Evolutionary conservation across 106 monocot genomes (phyloP).

Genomic region (Dendrobium huoshanense): DNA sequence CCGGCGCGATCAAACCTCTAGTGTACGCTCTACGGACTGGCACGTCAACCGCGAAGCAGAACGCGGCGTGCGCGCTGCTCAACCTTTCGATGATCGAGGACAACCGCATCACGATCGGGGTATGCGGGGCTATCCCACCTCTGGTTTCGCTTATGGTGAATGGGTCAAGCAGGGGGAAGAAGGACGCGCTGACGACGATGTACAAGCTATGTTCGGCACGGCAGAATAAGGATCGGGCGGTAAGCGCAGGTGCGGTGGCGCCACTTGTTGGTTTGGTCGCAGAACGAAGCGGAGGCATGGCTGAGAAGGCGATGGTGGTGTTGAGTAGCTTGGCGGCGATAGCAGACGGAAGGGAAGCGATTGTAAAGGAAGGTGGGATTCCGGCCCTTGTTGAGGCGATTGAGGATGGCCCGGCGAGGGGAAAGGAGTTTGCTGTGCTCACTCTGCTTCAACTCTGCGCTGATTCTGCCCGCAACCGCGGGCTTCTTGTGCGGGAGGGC

Average conservation of each 20-base stretch:
- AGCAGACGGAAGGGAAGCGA: constrained; percentile 31
- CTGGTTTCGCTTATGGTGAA: constrained; percentile 43
- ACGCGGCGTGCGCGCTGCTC: constrained; percentile 64
- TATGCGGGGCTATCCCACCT: constrained; percentile 54
- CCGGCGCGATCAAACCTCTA: constrained; percentile 59
- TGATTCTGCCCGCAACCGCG: constrained; percentile 40
- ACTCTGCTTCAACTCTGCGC: constrained; percentile 75
- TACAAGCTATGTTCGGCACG: constrained; percentile 43
- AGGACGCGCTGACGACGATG: constrained; percentile 66
- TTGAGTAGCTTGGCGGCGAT: constrained; percentile 44
- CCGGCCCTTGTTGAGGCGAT: constrained; percentile 73
- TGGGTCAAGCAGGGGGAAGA: constrained; percentile 54
- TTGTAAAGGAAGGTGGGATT: constrained; percentile 54
- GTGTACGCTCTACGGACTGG: constrained; percentile 54
- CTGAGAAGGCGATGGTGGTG: constrained; percentile 66
- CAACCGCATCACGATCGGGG: constrained; percentile 42
- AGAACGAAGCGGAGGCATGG: constrained; percentile 30
- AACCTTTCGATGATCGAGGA: constrained; percentile 60
- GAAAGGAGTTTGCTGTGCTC: constrained; percentile 75
- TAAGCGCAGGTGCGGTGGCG: constrained; percentile 46
- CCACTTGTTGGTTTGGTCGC: constrained; percentile 40
- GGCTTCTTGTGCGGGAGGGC: constrained; percentile 73
- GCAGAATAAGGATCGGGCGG: constrained; percentile 61
- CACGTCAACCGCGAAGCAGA: constrained; percentile 51
- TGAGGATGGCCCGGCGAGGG: constrained; percentile 59